Evolutionary conservation across 371 early-diverging fungal species (phyloP).

Genomic region (Apophysomyces ossiformis): DNA sequence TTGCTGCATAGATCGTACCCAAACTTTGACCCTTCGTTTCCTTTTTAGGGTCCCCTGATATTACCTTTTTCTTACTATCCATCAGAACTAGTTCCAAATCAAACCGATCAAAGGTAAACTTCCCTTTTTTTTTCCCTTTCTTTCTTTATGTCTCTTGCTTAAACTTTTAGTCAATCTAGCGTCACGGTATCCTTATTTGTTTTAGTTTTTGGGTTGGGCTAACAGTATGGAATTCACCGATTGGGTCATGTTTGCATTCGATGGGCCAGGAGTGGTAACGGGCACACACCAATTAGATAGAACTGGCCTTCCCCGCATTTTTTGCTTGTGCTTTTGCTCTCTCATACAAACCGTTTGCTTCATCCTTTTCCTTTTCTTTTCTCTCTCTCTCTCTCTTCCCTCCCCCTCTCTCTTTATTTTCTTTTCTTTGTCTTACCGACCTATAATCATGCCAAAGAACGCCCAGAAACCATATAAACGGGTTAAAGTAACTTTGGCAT

Average conservation of each 20-base stretch:
- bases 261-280: not conserved
- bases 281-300: not conserved
- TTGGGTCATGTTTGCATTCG: not conserved
- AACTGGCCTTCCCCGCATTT: not conserved
- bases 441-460: not conserved
- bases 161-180: not conserved
- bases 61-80: slow-evolving; percentile 3
- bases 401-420: not conserved
- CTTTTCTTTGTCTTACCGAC: not conserved
- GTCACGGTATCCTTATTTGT: slow-evolving; percentile 8
- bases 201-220: not conserved
- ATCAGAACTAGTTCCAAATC: slow-evolving; percentile 1
- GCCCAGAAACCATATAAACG: slow-evolving; percentile 26
- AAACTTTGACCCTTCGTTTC: not conserved
- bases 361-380: not conserved
- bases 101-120: not conserved
- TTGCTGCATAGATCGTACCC: not conserved
- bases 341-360: not conserved
- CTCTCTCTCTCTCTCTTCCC: slow-evolving; percentile 10
- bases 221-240: not conserved
- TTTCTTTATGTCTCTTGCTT: not conserved
- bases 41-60: not conserved
- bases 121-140: not conserved
- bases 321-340: not conserved
- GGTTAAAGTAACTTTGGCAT: slow-evolving; percentile 54